Percentiles rank a stretch among this genome's conserved stretches.
phyloP scores from a whole-genome alignment of 257 asterid genomes.

The Gynochthodes officinalis region DNA sequence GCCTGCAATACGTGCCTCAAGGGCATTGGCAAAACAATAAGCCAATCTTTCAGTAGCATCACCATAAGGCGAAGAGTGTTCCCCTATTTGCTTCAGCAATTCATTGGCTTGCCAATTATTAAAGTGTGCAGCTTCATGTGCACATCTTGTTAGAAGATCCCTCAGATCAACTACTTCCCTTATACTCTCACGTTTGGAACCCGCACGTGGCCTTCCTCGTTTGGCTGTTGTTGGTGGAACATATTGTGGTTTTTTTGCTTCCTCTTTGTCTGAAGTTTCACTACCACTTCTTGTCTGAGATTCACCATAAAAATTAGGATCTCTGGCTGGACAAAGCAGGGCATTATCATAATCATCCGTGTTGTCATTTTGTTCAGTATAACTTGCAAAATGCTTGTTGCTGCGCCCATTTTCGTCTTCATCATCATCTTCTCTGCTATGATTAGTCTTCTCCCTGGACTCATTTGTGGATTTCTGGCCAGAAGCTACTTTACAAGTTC shows the following conservation, averaged over 20 bases:
- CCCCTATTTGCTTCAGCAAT: conserved; percentile 26
- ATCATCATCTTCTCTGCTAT: conserved; percentile 18
- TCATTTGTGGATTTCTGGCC: neutral
- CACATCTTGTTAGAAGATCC: conserved; percentile 28
- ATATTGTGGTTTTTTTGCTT: neutral
- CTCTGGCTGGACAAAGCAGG: conserved; percentile 52
- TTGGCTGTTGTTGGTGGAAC: conserved; percentile 36
- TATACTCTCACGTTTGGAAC: conserved; percentile 4
- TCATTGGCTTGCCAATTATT: conserved; percentile 19
- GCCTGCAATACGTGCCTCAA: conserved; percentile 35
- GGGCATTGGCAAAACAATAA: conserved; percentile 30
- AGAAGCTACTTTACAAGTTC: neutral
- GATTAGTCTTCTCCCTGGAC: conserved; percentile 11
- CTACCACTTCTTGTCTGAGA: conserved; percentile 1
- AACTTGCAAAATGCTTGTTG: conserved; percentile 39
- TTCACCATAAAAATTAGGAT: conserved; percentile 46
- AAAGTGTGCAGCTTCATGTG: conserved; percentile 20
- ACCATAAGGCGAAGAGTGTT: conserved; percentile 35
- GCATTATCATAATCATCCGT: conserved; percentile 49
- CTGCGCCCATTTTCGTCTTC: conserved; percentile 17
- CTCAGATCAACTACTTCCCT: conserved; percentile 30
- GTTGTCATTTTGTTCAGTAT: conserved; percentile 24
- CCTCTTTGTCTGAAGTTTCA: conserved; percentile 26
- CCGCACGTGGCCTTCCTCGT: conserved; percentile 33
- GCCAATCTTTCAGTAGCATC: conserved; percentile 39